Evolutionary conservation across 2,329 filamentous ascomycete species (phyloP).

Genomic region (Metarhizium rileyi): DNA sequence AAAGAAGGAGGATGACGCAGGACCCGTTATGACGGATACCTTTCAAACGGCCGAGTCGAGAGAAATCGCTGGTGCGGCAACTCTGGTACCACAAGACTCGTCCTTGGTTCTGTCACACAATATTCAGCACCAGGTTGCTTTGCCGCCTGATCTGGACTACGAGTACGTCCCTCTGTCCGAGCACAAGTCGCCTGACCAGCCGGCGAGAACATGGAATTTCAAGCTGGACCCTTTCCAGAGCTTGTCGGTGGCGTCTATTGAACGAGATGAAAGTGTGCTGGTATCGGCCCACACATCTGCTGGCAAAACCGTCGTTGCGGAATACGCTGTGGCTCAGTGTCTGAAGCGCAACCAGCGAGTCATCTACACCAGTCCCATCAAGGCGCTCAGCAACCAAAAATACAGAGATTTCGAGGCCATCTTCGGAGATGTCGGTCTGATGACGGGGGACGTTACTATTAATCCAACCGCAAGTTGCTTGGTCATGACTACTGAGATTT

Average conservation of each 20-base stretch:
- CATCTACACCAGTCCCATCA: slow-evolving; percentile 99
- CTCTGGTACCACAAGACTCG: slow-evolving; percentile 53
- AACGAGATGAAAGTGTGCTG: slow-evolving; percentile 90
- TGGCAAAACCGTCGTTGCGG: slow-evolving; percentile 95
- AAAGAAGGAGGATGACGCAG: slow-evolving; percentile 54
- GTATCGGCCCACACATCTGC: slow-evolving; percentile 97
- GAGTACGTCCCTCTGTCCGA: slow-evolving; percentile 91
- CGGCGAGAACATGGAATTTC: slow-evolving; percentile 78
- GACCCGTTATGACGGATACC: slow-evolving; percentile 76
- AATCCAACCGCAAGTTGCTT: slow-evolving; percentile 96
- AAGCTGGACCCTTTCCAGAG: slow-evolving; percentile 96
- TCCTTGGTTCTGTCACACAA: slow-evolving; percentile 87
- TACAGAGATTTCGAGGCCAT: slow-evolving; percentile 93
- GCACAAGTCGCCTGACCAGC: slow-evolving; percentile 81
- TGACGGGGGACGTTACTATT: slow-evolving; percentile 99
- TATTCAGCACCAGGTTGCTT: slow-evolving; percentile 93
- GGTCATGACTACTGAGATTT: slow-evolving; percentile 99
- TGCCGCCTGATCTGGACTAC: slow-evolving; percentile 89
- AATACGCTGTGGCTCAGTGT: slow-evolving; percentile 96
- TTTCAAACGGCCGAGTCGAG: slow-evolving; percentile 93
- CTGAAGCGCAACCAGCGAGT: slow-evolving; percentile 95
- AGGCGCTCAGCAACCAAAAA: slow-evolving; percentile 97
- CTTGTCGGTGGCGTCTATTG: slow-evolving; percentile 86
- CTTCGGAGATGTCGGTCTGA: slow-evolving; percentile 93
- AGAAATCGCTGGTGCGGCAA: slow-evolving; percentile 74